Evolutionary conservation across 495 filamentous ascomycete species (phyloP).

Genomic region (Aspergillus hancockii): DNA sequence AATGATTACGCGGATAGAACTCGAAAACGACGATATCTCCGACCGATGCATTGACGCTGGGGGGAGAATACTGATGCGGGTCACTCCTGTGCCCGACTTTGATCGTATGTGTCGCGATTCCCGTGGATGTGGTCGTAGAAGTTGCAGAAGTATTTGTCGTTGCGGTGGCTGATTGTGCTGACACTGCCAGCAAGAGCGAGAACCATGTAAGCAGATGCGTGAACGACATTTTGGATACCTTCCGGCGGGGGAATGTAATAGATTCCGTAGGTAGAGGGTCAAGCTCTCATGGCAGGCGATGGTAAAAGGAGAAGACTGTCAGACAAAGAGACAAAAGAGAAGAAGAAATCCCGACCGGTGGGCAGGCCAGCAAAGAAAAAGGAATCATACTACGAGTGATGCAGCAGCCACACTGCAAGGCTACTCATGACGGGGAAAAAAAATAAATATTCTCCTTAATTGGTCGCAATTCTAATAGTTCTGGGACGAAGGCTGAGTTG

Average conservation of each 20-base stretch:
- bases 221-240: conserved; percentile 13
- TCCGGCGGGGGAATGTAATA: background rate
- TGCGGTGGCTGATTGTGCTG: conserved; percentile 4
- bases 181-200: conserved; percentile 3
- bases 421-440: background rate
- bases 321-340: background rate
- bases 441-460: background rate
- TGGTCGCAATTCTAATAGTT: background rate
- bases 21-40: conserved; percentile 60
- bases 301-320: background rate
- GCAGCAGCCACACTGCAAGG: background rate
- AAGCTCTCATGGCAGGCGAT: background rate
- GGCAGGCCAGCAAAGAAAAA: background rate
- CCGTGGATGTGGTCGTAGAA: conserved; percentile 16
- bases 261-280: background rate
- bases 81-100: conserved; percentile 46
- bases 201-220: conserved; percentile 7
- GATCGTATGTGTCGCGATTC: conserved; percentile 45
- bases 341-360: background rate
- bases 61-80: conserved; percentile 53
- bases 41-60: conserved; percentile 48
- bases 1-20: conserved; percentile 65
- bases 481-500: background rate
- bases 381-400: background rate
- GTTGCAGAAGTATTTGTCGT: conserved; percentile 10